Evolutionary conservation across 257 asterid species (phyloP), one percentile per base, ranked within the genome.

Genomic region (Anisodus acutangulus): DNA sequence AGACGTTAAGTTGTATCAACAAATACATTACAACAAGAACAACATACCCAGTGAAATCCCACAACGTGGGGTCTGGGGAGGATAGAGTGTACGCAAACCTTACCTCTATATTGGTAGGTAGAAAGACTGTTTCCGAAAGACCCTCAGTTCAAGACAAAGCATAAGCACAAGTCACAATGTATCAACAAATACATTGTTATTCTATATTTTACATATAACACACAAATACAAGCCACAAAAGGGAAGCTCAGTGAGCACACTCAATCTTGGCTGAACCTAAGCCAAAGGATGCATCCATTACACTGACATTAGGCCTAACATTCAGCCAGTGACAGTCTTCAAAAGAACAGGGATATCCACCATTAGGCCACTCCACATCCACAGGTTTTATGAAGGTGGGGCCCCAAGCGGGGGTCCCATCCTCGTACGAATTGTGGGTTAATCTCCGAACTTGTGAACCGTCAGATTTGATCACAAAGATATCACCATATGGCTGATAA

Each of bases 331-430:
- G 90, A 82, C 98, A 94, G 86, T 94, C 98, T 8, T 91, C 93
- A 81, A 95, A 95, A 3, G 88, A 76, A 84, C 99, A 95, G 71
- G 83, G 85, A 3, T 92, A 45, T 43, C 88, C 93, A 58, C 90
- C 88, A 81, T 85, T 81, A 39, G 95, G 91, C 97, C 95, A 84
- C 79, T 89, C 94, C 6, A 87, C 93, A 88, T 92, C 87, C 64
- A 10, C 67, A 5, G 88, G 86, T 68, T 39, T 66, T 72, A 83
- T 79, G 86, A 85, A 93, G 68, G 83, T 89, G 1, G 93, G 92
- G 22, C 98, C 91, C 98, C 98, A 95, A 72, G 93, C 81, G 0
- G 98, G 98, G 4, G 98, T 94, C 1, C 99, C 98, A 83, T 95
- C 98, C 85, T 94, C 97, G 8, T 87, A 94, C 0, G 97, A 88